Evolutionary conservation across 2,329 filamentous ascomycete species (phyloP).

Genomic region (Aspergillus ustus): DNA sequence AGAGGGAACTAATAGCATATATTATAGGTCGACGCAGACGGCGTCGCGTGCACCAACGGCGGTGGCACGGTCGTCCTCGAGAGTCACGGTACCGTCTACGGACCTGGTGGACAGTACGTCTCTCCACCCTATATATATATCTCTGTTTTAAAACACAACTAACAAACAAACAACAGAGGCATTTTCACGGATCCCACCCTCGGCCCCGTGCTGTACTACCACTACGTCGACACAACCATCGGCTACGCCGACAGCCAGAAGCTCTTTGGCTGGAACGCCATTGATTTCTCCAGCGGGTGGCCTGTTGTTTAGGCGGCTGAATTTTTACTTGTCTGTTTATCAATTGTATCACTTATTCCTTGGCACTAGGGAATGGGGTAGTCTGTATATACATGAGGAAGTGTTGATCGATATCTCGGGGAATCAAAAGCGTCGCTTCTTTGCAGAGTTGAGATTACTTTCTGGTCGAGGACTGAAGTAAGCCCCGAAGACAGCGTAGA

Average conservation of each 20-base stretch:
- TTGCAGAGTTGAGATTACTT: no score
- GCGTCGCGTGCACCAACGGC: conserved; percentile 57
- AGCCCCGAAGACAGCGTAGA: no score
- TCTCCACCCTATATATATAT: no score
- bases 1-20: background rate
- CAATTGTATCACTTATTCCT: background rate
- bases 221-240: conserved; percentile 62
- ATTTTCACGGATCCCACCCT: conserved; percentile 38
- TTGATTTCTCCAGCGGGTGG: conserved; percentile 52
- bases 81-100: conserved; percentile 61
- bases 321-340: background rate
- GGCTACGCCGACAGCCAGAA: conserved; percentile 56
- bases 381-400: no score
- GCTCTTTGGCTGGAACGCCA: conserved; percentile 53
- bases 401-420: no score
- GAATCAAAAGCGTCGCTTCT: no score
- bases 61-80: conserved; percentile 67
- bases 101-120: conserved; percentile 65
- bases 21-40: conserved; percentile 54
- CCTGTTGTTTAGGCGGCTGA: conserved; percentile 39
- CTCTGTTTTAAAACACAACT: background rate
- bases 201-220: conserved; percentile 66
- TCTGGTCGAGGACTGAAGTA: no score
- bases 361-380: no score
- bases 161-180: conserved; percentile 30